Evolutionary conservation across 352 stramenopile genomes (phyloP), one percentile per base, ranked within the genome.

Genomic region (Globisporangium camurandrum): DNA sequence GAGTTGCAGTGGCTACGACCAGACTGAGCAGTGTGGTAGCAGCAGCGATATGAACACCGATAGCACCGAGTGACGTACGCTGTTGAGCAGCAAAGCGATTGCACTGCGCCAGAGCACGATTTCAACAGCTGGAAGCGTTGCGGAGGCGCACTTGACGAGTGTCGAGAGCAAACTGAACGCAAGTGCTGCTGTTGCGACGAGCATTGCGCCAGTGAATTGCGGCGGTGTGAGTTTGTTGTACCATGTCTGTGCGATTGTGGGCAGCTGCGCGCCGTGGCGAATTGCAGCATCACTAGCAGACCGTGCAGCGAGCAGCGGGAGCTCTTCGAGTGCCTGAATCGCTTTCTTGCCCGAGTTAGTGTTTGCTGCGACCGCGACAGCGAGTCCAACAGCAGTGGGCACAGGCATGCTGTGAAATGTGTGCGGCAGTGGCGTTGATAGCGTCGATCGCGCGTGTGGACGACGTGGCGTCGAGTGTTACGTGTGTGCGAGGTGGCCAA

Each of bases 111-210:
- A 92, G 64, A 92, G 86, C 59, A 92, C 77, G 46, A 68, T 71
- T 49, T 92, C 81, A 44, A 89, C 78, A n/a, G 81, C 84, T 11
- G 77, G 79, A 72, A 92, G 84, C 34, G 57, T 74, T 67, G 69
- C 84, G 20, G 75, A 84, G 39, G 72, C 73, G 54, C 74, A 87
- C 71, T 92, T 92, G 66, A 88, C 44, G 46, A 88, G 57, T 19
- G 73, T 87, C 16, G 81, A 88, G 74, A 87, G 87, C 68, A 89
- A 67, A 46, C 71, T 86, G 60, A 92, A 92, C 60, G 44, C 20
- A n/a, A 24, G 2, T 2, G 33, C 20, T 51, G 46, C 36, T 5
- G 33, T 22, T 33, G 23, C 46, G 39, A 27, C 14, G 46, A 42
- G 6, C 36, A 41, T 41, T 5, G 36, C 36, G 36, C 36, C 36